Conservation (phyloP, 2,329 filamentous ascomycete species). For the Penicillium sp. region DNA sequence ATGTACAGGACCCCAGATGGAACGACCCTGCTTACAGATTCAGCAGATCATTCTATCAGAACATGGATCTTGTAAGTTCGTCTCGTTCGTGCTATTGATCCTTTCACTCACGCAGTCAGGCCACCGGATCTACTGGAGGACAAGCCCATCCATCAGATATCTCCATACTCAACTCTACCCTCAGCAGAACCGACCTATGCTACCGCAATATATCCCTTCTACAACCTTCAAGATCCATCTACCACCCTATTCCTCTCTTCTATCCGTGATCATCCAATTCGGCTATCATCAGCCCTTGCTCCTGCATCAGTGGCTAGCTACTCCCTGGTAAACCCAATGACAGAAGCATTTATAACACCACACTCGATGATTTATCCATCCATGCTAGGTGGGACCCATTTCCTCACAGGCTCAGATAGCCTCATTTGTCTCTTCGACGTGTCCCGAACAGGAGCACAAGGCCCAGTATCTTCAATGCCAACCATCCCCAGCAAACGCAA, state of each 20-base stretch:
- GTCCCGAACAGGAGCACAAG: slow-evolving; percentile 44
- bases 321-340: slow-evolving; percentile 53
- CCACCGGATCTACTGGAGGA: slow-evolving; percentile 50
- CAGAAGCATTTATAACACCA: slow-evolving; percentile 56
- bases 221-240: slow-evolving; percentile 50
- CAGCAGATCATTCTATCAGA: slow-evolving; percentile 51
- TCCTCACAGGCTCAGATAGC: slow-evolving; percentile 58
- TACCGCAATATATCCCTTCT: slow-evolving; percentile 55
- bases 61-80: slow-evolving; percentile 52
- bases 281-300: slow-evolving; percentile 54
- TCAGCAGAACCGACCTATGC: slow-evolving; percentile 54
- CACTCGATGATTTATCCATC: slow-evolving; percentile 54
- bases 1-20: slow-evolving; percentile 53
- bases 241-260: slow-evolving; percentile 54
- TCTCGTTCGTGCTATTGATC: neutral
- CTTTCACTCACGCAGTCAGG: slow-evolving; percentile 26
- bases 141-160: slow-evolving; percentile 37
- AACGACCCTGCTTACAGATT: slow-evolving; percentile 55
- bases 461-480: slow-evolving; percentile 45
- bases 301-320: slow-evolving; percentile 52
- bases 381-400: slow-evolving; percentile 47
- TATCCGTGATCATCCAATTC: slow-evolving; percentile 55
- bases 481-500: slow-evolving; percentile 52
- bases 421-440: slow-evolving; percentile 58
- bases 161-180: slow-evolving; percentile 47